Base-by-base conservation (phyloP, 2,329 filamentous ascomycete genomes). In the Achaetomium macrosporum region DNA sequence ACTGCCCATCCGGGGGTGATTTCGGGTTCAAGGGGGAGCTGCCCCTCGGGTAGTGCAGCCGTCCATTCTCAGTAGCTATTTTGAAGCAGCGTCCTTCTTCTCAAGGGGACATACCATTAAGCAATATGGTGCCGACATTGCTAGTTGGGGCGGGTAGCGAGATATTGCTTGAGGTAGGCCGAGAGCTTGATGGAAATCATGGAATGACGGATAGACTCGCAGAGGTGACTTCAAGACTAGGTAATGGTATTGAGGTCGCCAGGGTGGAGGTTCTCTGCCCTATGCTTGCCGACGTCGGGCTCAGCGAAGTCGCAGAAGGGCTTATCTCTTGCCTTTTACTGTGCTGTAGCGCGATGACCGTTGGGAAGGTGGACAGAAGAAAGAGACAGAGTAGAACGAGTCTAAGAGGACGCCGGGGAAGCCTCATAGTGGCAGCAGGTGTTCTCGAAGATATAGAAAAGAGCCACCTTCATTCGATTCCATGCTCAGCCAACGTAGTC, bases 1-100 rank as follows among this genome's bases (percentile, higher is more conserved):
- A 96, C 80, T 3, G 83, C 88, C 70, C 89, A 84, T 39, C 85
- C 90, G 3, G 92, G 90, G 2, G 90, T 96, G 44, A 97, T 76
- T 51, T 68, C 71, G 0, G 92, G 90, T 20, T 79, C 64, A 33
- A 96, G 72, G 0, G 92, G 92, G 16, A 96, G 76, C 47, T 78
- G 66, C 42, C 76, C 77, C 5, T 64, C 66, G 3, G 73, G 68
- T 43, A 81, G 71, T 2, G 73, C 75, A 30, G 64, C 77, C 79
- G 54, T 16, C 8, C 7, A 30, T 15, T 41, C 6, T 44, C n/a
- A 49, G 31, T 19, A 2, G 17, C 11, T 4, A 25, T 29, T 7
- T 17, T 6, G 17, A 5, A 17, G 7, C n/a, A 33, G 16, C 10
- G 25, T 25, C 16, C 12, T 20, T 19, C 16, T 30, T 6, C 12